A percentile compares a stretch with the other conserved stretches of the same genome.
phyloP scores from a whole-genome alignment of 1,284 basidiomycete genomes.

The Volvariella volvacea region DNA sequence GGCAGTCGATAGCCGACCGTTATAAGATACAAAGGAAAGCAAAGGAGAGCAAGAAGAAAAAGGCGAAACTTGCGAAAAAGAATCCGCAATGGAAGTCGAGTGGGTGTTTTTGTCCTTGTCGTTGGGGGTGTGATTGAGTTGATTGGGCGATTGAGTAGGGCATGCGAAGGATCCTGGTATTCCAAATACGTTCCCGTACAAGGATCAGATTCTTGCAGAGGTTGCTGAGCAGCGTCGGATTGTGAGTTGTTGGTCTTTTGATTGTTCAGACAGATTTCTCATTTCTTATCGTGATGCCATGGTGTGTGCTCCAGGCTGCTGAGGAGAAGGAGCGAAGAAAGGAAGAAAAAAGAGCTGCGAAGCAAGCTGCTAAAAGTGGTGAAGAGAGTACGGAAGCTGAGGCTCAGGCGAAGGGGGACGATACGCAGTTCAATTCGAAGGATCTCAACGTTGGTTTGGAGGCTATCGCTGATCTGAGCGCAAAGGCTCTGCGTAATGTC shows the following conservation, averaged over 20 bases:
- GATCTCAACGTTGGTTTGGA: constrained; percentile 31
- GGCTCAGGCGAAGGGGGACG: too few species aligned
- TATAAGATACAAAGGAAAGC: constrained; percentile 78
- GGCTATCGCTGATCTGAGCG: constrained; percentile 36
- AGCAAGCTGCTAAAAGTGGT: constrained; percentile 21
- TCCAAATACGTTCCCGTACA: constrained; percentile 96
- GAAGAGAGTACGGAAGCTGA: neutral
- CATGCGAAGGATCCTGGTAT: constrained; percentile 89
- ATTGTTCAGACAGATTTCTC: too few species aligned
- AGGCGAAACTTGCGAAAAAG: constrained; percentile 75
- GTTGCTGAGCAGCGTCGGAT: constrained; percentile 72
- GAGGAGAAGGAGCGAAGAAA: constrained; percentile 65
- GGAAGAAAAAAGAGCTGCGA: constrained; percentile 47
- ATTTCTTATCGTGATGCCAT: neutral
- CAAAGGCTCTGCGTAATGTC: constrained; percentile 28
- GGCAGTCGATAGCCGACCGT: constrained; percentile 68
- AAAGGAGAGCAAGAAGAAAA: constrained; percentile 74
- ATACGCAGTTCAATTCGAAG: constrained; percentile 9
- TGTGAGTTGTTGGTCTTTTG: constrained; percentile 32
- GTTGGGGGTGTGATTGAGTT: neutral
- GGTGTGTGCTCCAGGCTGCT: constrained; percentile 37
- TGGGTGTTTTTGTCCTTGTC: constrained; percentile 35
- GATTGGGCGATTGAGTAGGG: constrained; percentile 37
- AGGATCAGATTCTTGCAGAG: constrained; percentile 94
- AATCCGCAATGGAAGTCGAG: constrained; percentile 89